These are phyloP conservation scores for Xylaria intraflava DNA, from an alignment of 495 filamentous ascomycete species.

Conservation along the genomic window DNA sequence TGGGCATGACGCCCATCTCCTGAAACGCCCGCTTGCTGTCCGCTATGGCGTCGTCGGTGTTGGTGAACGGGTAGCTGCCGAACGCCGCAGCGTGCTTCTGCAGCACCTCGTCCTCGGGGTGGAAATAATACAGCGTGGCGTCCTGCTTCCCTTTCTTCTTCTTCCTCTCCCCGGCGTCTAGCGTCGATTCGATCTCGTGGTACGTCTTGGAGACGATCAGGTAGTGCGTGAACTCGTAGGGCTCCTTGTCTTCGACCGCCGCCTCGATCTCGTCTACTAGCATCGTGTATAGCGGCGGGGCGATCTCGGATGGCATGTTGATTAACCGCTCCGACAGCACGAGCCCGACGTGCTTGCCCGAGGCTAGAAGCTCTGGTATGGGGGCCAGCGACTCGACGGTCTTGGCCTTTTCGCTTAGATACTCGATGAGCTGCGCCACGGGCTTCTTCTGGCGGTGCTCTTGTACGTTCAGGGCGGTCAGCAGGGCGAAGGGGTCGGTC, in stretches of 20 bases:
- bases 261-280: constrained; percentile 85
- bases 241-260: constrained; percentile 85
- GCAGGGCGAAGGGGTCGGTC: constrained; percentile 88
- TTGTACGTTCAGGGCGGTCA: constrained; percentile 79
- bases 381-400: constrained; percentile 47
- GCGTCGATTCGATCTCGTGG: constrained; percentile 71
- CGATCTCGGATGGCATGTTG: constrained; percentile 87
- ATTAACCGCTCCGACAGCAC: constrained; percentile 86
- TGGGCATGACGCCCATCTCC: constrained; percentile 80
- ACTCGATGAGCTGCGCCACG: constrained; percentile 61
- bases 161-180: constrained; percentile 63
- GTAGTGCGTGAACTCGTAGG: constrained; percentile 90
- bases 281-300: constrained; percentile 96
- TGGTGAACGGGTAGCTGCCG: constrained; percentile 67
- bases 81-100: constrained; percentile 61
- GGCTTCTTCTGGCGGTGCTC: constrained; percentile 72
- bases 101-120: constrained; percentile 92
- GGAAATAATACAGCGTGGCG: constrained; percentile 70
- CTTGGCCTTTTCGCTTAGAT: constrained; percentile 58
- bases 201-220: constrained; percentile 87
- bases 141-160: constrained; percentile 65
- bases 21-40: constrained; percentile 93
- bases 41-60: constrained; percentile 69
- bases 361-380: constrained; percentile 50
- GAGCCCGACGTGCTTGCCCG: constrained; percentile 58